These are phyloP conservation scores for Gossypium schwendimanii DNA, from an alignment of 441 rosid species.

Conservation along the genomic window DNA sequence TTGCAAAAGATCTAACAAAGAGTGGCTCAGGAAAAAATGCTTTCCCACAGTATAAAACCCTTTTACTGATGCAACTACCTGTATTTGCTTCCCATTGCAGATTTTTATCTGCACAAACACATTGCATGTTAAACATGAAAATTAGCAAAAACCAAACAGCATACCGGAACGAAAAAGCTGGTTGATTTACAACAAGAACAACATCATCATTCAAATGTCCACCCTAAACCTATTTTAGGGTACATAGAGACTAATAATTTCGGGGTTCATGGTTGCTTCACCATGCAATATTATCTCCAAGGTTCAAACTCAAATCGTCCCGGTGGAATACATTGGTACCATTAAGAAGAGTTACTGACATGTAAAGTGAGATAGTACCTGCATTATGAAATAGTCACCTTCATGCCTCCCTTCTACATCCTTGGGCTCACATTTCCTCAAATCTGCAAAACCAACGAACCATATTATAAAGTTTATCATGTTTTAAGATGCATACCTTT, in stretches of 20 bases:
- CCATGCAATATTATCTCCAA: too few species aligned
- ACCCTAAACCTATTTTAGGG: background rate
- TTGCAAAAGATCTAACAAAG: conserved; percentile 53
- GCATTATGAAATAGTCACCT: conserved; percentile 66
- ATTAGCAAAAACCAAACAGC: background rate
- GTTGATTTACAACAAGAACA: background rate
- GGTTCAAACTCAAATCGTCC: too few species aligned
- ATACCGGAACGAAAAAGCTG: background rate
- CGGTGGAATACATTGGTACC: too few species aligned
- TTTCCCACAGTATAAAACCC: conserved; percentile 55
- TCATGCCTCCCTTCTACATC: conserved; percentile 37
- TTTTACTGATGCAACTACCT: conserved; percentile 42
- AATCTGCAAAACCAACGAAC: conserved; percentile 25
- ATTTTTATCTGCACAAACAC: conserved; percentile 41
- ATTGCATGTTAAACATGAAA: background rate
- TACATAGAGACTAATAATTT: too few species aligned
- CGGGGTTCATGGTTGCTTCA: too few species aligned
- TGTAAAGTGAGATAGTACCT: conserved; percentile 33
- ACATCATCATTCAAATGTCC: background rate
- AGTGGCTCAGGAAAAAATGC: conserved; percentile 39
- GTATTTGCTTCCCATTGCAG: conserved; percentile 53
- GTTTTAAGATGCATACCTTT: too few species aligned
- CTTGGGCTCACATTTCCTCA: conserved; percentile 35
- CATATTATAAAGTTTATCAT: too few species aligned
- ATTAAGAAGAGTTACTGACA: background rate